Base-by-base conservation (phyloP, 2,329 filamentous ascomycete species). In the Epichloe festucae region DNA sequence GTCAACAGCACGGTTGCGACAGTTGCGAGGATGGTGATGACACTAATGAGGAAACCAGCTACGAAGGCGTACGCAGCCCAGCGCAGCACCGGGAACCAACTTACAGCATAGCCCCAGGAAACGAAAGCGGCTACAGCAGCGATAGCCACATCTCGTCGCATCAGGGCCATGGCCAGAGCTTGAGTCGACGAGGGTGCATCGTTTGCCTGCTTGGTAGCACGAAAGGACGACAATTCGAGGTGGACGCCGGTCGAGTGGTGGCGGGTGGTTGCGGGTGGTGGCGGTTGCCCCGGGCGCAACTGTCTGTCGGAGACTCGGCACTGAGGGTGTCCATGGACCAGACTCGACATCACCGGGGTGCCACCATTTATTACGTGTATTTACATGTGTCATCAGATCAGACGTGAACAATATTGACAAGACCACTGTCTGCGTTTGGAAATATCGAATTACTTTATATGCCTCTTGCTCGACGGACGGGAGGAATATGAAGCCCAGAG, bases 1-100 rank as follows among this genome's bases (percentile, higher is more conserved):
- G 64, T 61, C 49, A 67, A 55, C 38, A 86, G 66, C 35, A 87
- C 65, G 52, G 76, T 77, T 50, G 77, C 78, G 52, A 81, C 65
- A 52, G 85, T 62, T 52, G 74, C 73, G 44, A 77, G 66, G 48
- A 75, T 62, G 46, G 82, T 71, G 56, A 81, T 62, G 48, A 75
- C 62, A 46, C 82, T 71, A 56, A 81, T 62, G 56, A 84, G 59
- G 56, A 77, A 71, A 57, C 93, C 91, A 57, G 78, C 70, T 58
- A 85, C 72, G 66, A 97, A 89, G 60, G 90, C 88, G 68, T 95
- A 87, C 61, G 86, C 87, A 42, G 87, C 76, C 77, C 87, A 95
- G 66, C 89, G 88, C 58, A 97, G 73, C 54, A 82, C 72, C 34
- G 91, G 89, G 61, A 89, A 74, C 83, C 86, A 94, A 71, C 86